A percentile compares a stretch with the other conserved stretches of the same genome.
These are phyloP conservation scores for Venturiaceae sp. DNA, from an alignment of 2,329 filamentous ascomycete species.

Conservation along the genomic window DNA sequence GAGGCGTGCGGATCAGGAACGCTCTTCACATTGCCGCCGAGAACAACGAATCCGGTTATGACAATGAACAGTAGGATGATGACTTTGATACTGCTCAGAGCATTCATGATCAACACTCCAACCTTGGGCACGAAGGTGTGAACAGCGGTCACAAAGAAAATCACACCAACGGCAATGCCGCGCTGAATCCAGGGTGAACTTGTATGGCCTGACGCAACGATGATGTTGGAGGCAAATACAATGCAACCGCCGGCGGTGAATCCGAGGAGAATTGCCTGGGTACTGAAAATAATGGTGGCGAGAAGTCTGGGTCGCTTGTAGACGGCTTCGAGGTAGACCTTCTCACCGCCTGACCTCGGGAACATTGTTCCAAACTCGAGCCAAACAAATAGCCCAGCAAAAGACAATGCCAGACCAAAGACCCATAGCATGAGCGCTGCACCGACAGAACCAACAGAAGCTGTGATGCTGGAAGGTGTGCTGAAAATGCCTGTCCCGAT, in stretches of 20 bases:
- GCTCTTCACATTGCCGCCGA: slow-evolving; percentile 41
- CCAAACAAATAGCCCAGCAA: not conserved
- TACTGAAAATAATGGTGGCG: not conserved
- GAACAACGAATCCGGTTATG: slow-evolving; percentile 49
- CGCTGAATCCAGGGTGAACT: not conserved
- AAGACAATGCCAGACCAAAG: slow-evolving; percentile 2
- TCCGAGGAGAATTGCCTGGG: slow-evolving; percentile 2
- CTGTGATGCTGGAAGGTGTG: slow-evolving; percentile 3
- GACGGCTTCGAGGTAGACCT: slow-evolving; percentile 4
- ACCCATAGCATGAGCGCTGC: slow-evolving; percentile 7
- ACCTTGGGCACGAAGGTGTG: slow-evolving; percentile 1
- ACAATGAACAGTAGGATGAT: slow-evolving; percentile 47
- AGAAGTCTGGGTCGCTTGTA: slow-evolving; percentile 5
- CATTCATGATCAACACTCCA: slow-evolving; percentile 37
- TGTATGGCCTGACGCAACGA: not conserved
- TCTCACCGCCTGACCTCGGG: slow-evolving; percentile 1
- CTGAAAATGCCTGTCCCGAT: slow-evolving; percentile 7
- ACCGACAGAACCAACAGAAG: slow-evolving; percentile 3
- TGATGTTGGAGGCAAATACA: slow-evolving; percentile 1
- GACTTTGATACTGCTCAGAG: slow-evolving; percentile 50
- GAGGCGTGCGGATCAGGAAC: slow-evolving; percentile 42
- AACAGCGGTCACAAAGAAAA: not conserved
- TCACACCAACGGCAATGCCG: not conserved
- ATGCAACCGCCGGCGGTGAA: not conserved
- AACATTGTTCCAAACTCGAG: slow-evolving; percentile 7